Conservation (phyloP, 192 early-diverging fungal species). For the Coemansia sp. region DNA sequence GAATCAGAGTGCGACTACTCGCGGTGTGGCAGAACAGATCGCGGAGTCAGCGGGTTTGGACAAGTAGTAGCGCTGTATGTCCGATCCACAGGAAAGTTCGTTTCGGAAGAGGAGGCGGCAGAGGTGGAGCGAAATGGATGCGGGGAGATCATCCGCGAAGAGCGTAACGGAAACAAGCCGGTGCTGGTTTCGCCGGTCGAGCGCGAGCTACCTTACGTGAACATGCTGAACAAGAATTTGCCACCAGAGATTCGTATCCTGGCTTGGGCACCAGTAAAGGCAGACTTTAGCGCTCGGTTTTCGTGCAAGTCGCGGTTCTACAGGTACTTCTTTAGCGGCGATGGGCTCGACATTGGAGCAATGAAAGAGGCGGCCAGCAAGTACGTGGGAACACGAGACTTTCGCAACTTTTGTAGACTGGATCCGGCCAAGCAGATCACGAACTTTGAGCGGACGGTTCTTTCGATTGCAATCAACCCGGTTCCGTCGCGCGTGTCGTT, state of each 20-base stretch:
- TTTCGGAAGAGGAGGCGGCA: constrained; percentile 41
- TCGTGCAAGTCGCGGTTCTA: constrained; percentile 81
- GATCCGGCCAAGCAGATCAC: constrained; percentile 81
- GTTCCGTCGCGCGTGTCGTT: constrained; percentile 31
- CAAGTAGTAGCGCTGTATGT: constrained; percentile 85
- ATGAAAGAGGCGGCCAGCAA: constrained; percentile 74
- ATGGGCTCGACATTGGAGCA: constrained; percentile 63
- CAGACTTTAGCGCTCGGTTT: constrained; percentile 85
- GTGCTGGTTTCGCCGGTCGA: constrained; percentile 24
- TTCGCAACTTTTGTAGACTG: constrained; percentile 94
- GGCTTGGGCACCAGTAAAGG: constrained; percentile 81
- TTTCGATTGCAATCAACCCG: constrained; percentile 61
- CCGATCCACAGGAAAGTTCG: constrained; percentile 57
- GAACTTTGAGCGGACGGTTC: constrained; percentile 76
- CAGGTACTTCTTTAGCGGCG: constrained; percentile 82
- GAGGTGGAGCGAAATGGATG: constrained; percentile 30
- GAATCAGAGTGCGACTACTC: too few relatives aligned
- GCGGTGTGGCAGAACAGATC: constrained; percentile 83
- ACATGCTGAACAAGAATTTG: constrained; percentile 80
- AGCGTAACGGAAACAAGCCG: constrained; percentile 20
- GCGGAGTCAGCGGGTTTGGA: constrained; percentile 87
- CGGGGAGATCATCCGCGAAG: constrained; percentile 24
- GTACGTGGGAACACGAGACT: constrained; percentile 86
- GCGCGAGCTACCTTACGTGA: constrained; percentile 75
- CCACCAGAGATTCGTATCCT: constrained; percentile 88